Evolutionary conservation across 495 filamentous ascomycete genomes (phyloP).

Genomic region (Hypoxylon cercidicola): DNA sequence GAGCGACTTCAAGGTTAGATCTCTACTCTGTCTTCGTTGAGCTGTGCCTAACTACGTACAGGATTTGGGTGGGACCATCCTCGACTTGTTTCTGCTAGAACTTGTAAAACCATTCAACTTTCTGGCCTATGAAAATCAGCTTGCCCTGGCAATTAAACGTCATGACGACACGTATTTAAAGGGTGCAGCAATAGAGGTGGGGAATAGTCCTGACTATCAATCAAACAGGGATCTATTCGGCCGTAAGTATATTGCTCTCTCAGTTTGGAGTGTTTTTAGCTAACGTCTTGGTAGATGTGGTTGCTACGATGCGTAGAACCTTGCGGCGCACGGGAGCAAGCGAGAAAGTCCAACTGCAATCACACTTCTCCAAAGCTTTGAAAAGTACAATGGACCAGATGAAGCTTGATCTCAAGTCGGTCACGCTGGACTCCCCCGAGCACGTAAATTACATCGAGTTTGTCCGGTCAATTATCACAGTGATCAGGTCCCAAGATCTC

Average conservation of each 20-base stretch:
- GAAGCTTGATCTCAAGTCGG: constrained; percentile 53
- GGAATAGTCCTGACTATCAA: constrained; percentile 51
- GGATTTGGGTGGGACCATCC: constrained; percentile 47
- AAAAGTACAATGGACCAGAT: constrained; percentile 59
- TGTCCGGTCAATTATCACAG: constrained; percentile 54
- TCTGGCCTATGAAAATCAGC: constrained; percentile 54
- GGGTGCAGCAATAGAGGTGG: constrained; percentile 41
- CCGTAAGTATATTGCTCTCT: constrained; percentile 28
- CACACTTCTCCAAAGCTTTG: constrained; percentile 50
- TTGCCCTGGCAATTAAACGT: constrained; percentile 51
- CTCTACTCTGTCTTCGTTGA: not conserved
- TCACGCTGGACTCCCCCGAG: constrained; percentile 41
- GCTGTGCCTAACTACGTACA: constrained; percentile 23
- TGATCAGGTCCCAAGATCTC: constrained; percentile 61
- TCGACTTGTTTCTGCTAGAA: constrained; percentile 52
- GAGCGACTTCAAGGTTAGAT: constrained; percentile 47
- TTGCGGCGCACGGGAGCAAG: constrained; percentile 40
- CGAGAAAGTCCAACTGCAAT: constrained; percentile 41
- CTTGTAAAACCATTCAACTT: constrained; percentile 51
- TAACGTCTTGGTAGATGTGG: constrained; percentile 38
- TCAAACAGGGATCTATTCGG: constrained; percentile 53
- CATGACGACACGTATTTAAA: constrained; percentile 48
- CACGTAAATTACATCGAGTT: constrained; percentile 57
- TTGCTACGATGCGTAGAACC: constrained; percentile 57
- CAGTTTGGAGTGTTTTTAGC: not conserved